phyloP scores from a whole-genome alignment of 139 green algal genomes.

The Coelastrella sp. region DNA sequence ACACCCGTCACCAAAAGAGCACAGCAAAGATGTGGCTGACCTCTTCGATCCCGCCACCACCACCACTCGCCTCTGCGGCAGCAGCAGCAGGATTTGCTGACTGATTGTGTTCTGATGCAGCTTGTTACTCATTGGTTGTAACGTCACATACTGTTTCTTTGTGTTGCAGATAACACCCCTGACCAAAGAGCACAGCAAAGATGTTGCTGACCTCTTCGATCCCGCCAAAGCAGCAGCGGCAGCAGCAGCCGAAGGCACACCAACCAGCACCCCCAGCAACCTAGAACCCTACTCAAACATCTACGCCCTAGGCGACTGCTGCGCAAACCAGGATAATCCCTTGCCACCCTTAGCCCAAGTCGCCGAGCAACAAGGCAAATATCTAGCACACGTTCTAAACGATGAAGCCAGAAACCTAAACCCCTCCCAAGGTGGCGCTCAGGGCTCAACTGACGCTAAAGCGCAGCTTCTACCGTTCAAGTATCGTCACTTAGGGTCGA shows the following conservation, averaged over 20 bases:
- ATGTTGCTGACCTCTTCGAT: conserved; percentile 32
- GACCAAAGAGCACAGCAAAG: conserved; percentile 31
- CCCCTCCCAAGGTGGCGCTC: neutral
- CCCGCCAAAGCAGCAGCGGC: neutral
- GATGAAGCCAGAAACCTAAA: conserved; percentile 43
- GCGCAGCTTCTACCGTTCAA: conserved; percentile 35
- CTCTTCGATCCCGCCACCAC: conserved; percentile 27
- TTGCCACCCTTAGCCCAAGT: conserved; percentile 93
- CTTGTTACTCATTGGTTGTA: too few species aligned
- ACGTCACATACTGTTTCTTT: too few species aligned
- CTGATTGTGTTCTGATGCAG: too few species aligned
- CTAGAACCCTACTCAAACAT: conserved; percentile 57
- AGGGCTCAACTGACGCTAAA: neutral
- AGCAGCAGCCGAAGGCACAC: conserved; percentile 2
- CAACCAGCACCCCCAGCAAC: neutral
- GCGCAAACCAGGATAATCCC: conserved; percentile 77
- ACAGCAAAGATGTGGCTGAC: conserved; percentile 21
- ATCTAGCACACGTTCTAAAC: conserved; percentile 86
- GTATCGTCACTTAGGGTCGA: conserved; percentile 71
- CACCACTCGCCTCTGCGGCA: too few species aligned
- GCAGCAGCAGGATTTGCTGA: conserved; percentile 1
- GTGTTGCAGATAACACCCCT: conserved; percentile 34
- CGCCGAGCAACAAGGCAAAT: conserved; percentile 95
- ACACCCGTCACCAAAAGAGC: conserved; percentile 42
- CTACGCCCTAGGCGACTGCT: conserved; percentile 92